phyloP scores from a whole-genome alignment of 805 yeast genomes.

The Candida silvicultrix region DNA sequence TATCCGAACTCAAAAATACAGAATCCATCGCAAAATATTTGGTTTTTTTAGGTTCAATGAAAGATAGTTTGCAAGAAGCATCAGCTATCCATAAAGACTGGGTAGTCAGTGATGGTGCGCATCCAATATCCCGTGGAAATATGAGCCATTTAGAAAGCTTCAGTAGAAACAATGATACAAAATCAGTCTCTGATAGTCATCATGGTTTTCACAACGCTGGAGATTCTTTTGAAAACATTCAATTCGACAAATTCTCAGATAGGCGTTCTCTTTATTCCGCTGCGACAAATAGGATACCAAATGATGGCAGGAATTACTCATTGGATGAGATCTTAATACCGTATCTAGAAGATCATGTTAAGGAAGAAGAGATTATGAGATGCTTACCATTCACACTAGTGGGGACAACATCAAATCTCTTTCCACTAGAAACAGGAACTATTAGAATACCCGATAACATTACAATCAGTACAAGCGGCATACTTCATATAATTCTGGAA shows the following conservation, averaged over 20 bases:
- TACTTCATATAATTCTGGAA: conserved; percentile 55
- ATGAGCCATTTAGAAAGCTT: background rate
- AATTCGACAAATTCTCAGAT: conserved; percentile 30
- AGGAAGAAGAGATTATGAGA: conserved; percentile 37
- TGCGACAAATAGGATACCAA: conserved; percentile 4
- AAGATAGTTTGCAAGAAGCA: background rate
- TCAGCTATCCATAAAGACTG: no score
- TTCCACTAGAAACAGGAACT: conserved; percentile 33
- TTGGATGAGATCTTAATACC: conserved; percentile 25
- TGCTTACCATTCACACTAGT: conserved; percentile 47
- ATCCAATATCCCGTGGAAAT: background rate
- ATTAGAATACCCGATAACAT: conserved; percentile 44
- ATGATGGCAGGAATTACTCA: conserved; percentile 13
- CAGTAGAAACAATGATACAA: conserved; percentile 4
- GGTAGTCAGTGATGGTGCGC: background rate
- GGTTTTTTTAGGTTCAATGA: conserved; percentile 23
- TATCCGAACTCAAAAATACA: conserved; percentile 4
- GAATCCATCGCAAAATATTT: conserved; percentile 25
- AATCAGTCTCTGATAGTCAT: conserved; percentile 4
- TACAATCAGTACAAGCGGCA: conserved; percentile 49
- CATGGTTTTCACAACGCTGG: conserved; percentile 19
- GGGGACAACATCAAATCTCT: conserved; percentile 57
- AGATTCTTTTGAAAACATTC: conserved; percentile 31
- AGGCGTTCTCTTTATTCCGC: conserved; percentile 29
- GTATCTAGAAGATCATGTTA: conserved; percentile 27